Conservation (phyloP, 2,329 filamentous ascomycete genomes). For the Hortaea sp. region DNA sequence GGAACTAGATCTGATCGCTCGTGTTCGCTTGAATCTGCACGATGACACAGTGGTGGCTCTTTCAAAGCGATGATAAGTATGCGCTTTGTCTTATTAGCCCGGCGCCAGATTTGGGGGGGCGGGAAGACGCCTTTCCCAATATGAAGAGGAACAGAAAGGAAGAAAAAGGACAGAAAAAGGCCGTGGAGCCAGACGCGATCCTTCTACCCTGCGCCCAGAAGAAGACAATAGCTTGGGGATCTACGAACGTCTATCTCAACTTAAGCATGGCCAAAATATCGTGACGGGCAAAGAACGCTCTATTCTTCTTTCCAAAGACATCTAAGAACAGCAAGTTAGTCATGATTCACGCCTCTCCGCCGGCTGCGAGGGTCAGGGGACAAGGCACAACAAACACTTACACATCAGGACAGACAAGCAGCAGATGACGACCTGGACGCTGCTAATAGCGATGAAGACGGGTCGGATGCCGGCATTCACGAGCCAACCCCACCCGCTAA, state of each 20-base stretch:
- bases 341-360: neutral
- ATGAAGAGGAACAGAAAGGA: too few species aligned
- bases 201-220: too few species aligned
- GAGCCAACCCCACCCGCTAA: conserved; percentile 77
- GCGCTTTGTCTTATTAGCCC: too few species aligned
- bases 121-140: too few species aligned
- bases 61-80: too few species aligned
- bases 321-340: conserved; percentile 41
- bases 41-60: too few species aligned
- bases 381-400: conserved; percentile 41
- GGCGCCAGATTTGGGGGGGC: too few species aligned
- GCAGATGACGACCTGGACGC: conserved; percentile 70
- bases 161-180: too few species aligned
- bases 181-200: too few species aligned
- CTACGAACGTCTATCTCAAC: conserved; percentile 19
- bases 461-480: conserved; percentile 50
- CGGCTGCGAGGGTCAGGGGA: neutral
- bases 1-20: too few species aligned
- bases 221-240: too few species aligned
- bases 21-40: too few species aligned
- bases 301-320: conserved; percentile 66
- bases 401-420: conserved; percentile 65
- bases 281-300: conserved; percentile 65
- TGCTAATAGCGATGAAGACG: conserved; percentile 61
- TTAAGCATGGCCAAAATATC: conserved; percentile 51